A percentile compares a stretch with the other conserved stretches of the same genome.
Conservation (phyloP, 2,329 filamentous ascomycete genomes). For the Davidsoniella eucalypti region DNA sequence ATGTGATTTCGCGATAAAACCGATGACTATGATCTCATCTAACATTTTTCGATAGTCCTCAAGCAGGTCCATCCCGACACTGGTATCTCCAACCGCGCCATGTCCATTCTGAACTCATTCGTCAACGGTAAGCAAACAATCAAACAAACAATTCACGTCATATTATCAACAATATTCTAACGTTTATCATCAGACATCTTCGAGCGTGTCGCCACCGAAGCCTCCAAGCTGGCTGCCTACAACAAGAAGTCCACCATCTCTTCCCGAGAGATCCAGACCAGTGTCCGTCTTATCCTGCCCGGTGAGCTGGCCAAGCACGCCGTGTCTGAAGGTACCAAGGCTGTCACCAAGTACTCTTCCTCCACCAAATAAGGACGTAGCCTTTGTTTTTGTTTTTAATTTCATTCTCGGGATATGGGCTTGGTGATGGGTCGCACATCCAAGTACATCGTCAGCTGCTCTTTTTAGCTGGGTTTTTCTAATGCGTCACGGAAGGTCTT, state of each 20-base stretch:
- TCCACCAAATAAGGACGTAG: slow-evolving; percentile 71
- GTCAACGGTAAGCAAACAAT: slow-evolving; percentile 66
- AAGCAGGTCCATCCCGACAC: slow-evolving; percentile 99
- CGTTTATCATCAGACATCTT: slow-evolving; percentile 65
- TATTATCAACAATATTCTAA: slow-evolving; percentile 15
- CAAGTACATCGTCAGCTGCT: slow-evolving; percentile 13
- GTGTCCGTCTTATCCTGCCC: slow-evolving; percentile 88
- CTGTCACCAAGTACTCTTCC: slow-evolving; percentile 99
- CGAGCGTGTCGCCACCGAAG: slow-evolving; percentile 96
- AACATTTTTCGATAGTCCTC: slow-evolving; percentile 47
- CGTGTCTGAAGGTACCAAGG: slow-evolving; percentile 98
- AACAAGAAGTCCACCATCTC: slow-evolving; percentile 99
- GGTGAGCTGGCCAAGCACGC: slow-evolving; percentile 99
- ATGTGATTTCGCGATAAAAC: slow-evolving; percentile 21
- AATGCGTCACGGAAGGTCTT: slow-evolving; percentile 62
- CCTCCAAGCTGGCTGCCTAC: slow-evolving; percentile 97
- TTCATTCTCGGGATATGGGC: slow-evolving; percentile 35
- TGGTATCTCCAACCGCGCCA: slow-evolving; percentile 99
- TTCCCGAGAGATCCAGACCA: slow-evolving; percentile 98
- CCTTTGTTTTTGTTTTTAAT: slow-evolving; percentile 35
- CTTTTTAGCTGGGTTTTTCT: slow-evolving; percentile 38
- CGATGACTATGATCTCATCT: too few relatives aligned
- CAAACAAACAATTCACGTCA: not conserved
- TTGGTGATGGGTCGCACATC: slow-evolving; percentile 34
- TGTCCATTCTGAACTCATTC: slow-evolving; percentile 99